Conservation (phyloP, 129 eudicot species). For the Solidago caesia region DNA sequence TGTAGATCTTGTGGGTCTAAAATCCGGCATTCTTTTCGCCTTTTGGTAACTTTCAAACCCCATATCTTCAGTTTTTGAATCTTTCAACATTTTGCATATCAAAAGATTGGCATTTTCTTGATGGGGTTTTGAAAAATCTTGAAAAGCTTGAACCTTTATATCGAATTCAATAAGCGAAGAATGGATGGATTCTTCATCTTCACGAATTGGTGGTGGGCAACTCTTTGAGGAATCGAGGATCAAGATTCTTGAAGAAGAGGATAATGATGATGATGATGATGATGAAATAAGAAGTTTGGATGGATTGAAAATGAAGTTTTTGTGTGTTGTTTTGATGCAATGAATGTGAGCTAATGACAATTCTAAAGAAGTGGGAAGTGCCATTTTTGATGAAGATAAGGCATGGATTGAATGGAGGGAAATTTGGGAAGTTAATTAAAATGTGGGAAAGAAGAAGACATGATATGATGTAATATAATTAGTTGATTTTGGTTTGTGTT, state of each 20-base stretch:
- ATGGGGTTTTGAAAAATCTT: constrained; percentile 22
- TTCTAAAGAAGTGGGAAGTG: constrained; percentile 50
- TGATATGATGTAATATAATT: constrained; percentile 25
- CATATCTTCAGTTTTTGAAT: constrained; percentile 49
- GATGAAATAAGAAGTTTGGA: constrained; percentile 33
- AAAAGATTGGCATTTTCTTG: constrained; percentile 45
- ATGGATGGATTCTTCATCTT: constrained; percentile 34
- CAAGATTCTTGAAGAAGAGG: constrained; percentile 32
- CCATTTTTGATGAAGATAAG: constrained; percentile 50
- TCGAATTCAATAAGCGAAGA: constrained; percentile 32
- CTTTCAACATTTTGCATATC: constrained; percentile 51
- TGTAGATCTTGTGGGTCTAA: constrained; percentile 56
- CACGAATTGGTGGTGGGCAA: constrained; percentile 44
- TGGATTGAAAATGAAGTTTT: constrained; percentile 29
- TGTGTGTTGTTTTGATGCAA: constrained; percentile 37
- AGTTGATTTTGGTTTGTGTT: constrained; percentile 18
- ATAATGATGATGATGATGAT: constrained; percentile 19
- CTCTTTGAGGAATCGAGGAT: constrained; percentile 34
- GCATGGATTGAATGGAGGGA: constrained; percentile 26
- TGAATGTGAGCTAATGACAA: constrained; percentile 44
- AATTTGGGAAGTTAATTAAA: constrained; percentile 3
- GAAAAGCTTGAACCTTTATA: constrained; percentile 38
- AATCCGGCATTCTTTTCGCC: constrained; percentile 50
- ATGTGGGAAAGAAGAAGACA: constrained; percentile 4
- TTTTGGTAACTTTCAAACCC: constrained; percentile 61